phyloP scores from a whole-genome alignment of 805 yeast genomes.

The Wickerhamiella dianesei region DNA sequence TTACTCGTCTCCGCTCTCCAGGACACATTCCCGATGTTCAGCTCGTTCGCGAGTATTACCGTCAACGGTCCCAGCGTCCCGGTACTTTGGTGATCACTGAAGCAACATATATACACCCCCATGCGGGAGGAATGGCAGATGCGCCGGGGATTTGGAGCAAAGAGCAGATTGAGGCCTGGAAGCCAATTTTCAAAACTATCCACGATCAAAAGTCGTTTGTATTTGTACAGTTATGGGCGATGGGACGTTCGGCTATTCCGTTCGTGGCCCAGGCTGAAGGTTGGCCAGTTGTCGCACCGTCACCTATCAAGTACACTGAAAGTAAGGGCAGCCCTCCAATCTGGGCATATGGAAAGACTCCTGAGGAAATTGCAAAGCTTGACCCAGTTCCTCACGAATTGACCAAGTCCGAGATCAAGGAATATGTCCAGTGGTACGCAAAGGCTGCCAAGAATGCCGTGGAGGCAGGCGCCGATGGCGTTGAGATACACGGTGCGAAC shows the following conservation, averaged over 20 bases:
- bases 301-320: neutral
- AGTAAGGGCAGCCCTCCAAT: neutral
- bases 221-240: constrained; percentile 33
- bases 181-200: constrained; percentile 31
- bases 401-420: constrained; percentile 32
- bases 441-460: constrained; percentile 40
- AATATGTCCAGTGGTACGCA: constrained; percentile 34
- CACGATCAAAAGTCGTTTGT: constrained; percentile 32
- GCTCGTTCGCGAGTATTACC: constrained; percentile 36
- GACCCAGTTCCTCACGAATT: constrained; percentile 15
- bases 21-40: constrained; percentile 32
- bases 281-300: neutral
- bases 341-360: neutral
- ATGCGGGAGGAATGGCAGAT: constrained; percentile 29
- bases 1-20: constrained; percentile 33
- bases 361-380: neutral
- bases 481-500: constrained; percentile 54
- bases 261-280: neutral
- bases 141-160: constrained; percentile 22
- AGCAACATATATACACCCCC: constrained; percentile 35
- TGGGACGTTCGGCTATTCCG: constrained; percentile 26
- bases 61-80: constrained; percentile 38
- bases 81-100: constrained; percentile 52
- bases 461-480: constrained; percentile 45
- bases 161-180: constrained; percentile 25